Evolutionary conservation across 768 basidiomycete genomes (phyloP).

Genomic region (Lentinula edodes): DNA sequence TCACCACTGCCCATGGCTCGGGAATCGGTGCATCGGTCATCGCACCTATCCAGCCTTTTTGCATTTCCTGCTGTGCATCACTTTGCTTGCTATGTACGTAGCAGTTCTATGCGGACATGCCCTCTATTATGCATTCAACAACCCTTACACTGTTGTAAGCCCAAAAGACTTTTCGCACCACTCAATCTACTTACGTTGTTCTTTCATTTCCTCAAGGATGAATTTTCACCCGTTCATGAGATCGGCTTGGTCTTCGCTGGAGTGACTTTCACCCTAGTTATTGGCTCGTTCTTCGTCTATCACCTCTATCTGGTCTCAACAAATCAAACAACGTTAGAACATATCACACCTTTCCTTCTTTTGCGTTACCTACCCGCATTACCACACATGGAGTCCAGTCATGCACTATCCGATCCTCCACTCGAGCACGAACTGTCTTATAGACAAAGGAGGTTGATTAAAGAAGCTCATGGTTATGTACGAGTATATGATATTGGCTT

Average conservation of each 20-base stretch:
- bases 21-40: slow-evolving; percentile 71
- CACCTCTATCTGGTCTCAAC: slow-evolving; percentile 78
- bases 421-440: slow-evolving; percentile 67
- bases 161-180: not conserved
- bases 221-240: slow-evolving; percentile 65
- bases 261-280: slow-evolving; percentile 51
- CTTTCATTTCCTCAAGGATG: slow-evolving; percentile 37
- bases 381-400: slow-evolving; percentile 35
- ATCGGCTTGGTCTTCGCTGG: slow-evolving; percentile 59
- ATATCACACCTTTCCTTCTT: slow-evolving; percentile 68
- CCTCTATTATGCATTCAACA: slow-evolving; percentile 59
- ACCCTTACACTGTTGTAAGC: slow-evolving; percentile 60
- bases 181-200: not conserved
- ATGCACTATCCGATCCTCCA: slow-evolving; percentile 60
- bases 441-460: slow-evolving; percentile 59
- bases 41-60: slow-evolving; percentile 82
- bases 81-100: slow-evolving; percentile 58
- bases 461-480: slow-evolving; percentile 54
- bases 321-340: slow-evolving; percentile 83
- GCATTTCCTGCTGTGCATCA: slow-evolving; percentile 65
- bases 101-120: slow-evolving; percentile 46
- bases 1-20: slow-evolving; percentile 87
- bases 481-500: slow-evolving; percentile 72
- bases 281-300: slow-evolving; percentile 73
- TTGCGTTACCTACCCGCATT: slow-evolving; percentile 66